These are phyloP conservation scores for Gleditsia sinensis DNA, from an alignment of 306 rosid species.

Conservation along the genomic window DNA sequence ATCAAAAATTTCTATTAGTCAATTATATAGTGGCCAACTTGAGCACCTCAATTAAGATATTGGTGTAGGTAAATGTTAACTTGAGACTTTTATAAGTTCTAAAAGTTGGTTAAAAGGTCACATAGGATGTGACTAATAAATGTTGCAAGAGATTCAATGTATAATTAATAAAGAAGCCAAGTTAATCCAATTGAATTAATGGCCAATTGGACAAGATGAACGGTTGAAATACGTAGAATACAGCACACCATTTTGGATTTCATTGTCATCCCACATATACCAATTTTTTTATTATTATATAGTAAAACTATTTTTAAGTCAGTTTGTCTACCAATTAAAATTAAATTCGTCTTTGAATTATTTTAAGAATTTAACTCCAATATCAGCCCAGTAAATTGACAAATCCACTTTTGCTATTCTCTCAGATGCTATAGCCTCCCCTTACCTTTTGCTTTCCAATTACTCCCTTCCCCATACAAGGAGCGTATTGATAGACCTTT, in stretches of 20 bases:
- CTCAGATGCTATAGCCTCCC: too few relatives aligned
- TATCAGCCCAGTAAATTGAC: neutral
- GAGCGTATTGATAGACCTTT: too few relatives aligned
- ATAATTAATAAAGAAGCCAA: neutral
- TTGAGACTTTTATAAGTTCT: too few relatives aligned
- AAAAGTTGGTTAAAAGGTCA: neutral
- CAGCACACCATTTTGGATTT: neutral
- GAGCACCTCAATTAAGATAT: neutral
- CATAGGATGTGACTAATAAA: neutral
- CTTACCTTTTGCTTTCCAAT: too few relatives aligned
- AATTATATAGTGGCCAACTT: too few relatives aligned
- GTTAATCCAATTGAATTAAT: neutral
- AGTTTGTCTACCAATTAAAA: too few relatives aligned
- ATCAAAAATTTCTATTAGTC: too few relatives aligned
- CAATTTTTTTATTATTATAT: too few relatives aligned
- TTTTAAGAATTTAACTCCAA: too few relatives aligned
- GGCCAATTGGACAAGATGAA: neutral
- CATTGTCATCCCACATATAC: neutral
- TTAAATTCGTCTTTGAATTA: too few relatives aligned
- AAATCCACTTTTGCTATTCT: neutral
- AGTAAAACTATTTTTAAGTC: too few relatives aligned
- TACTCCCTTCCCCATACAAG: too few relatives aligned
- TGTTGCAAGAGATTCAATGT: neutral
- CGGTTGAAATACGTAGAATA: neutral
- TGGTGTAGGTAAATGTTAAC: neutral